phyloP scores from a whole-genome alignment of 345 rosid genomes.

The Arabis hirsuta region DNA sequence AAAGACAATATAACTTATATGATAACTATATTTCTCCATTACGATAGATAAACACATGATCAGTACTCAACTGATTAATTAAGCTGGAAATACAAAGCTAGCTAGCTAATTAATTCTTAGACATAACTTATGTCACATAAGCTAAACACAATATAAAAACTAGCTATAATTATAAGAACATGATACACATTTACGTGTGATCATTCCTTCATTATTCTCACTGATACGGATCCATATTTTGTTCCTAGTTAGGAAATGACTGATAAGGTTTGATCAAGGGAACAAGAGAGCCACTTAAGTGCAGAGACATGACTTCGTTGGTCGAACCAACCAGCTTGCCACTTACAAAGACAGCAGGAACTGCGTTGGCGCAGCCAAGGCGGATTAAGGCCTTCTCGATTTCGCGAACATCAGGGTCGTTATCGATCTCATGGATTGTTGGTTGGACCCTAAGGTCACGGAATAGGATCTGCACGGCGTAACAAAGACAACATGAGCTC shows the following conservation, averaged over 20 bases:
- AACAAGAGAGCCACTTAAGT: conserved; percentile 66
- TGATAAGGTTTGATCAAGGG: conserved; percentile 71
- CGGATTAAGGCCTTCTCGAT: conserved; percentile 75
- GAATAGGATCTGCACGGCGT: conserved; percentile 71
- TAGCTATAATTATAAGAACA: conserved; percentile 22
- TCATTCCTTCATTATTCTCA: conserved; percentile 34
- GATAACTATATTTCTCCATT: conserved; percentile 18
- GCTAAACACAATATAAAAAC: conserved; percentile 7
- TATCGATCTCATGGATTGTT: conserved; percentile 66
- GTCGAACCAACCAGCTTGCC: conserved; percentile 79
- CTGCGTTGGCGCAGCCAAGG: conserved; percentile 63
- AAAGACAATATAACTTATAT: background rate
- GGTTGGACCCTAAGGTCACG: conserved; percentile 75
- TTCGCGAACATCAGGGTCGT: conserved; percentile 72
- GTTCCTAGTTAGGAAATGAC: conserved; percentile 44
- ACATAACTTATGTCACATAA: too few species aligned
- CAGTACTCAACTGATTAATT: conserved; percentile 39
- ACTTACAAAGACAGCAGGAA: conserved; percentile 81
- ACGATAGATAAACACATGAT: conserved; percentile 26
- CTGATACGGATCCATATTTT: background rate
- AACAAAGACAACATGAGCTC: conserved; percentile 78
- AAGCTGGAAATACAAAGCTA: conserved; percentile 41
- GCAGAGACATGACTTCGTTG: conserved; percentile 86
- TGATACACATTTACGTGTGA: conserved; percentile 43
- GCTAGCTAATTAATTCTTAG: conserved; percentile 12